phyloP scores from a whole-genome alignment of 2,329 filamentous ascomycete genomes.

The Mollisiaceae sp. region DNA sequence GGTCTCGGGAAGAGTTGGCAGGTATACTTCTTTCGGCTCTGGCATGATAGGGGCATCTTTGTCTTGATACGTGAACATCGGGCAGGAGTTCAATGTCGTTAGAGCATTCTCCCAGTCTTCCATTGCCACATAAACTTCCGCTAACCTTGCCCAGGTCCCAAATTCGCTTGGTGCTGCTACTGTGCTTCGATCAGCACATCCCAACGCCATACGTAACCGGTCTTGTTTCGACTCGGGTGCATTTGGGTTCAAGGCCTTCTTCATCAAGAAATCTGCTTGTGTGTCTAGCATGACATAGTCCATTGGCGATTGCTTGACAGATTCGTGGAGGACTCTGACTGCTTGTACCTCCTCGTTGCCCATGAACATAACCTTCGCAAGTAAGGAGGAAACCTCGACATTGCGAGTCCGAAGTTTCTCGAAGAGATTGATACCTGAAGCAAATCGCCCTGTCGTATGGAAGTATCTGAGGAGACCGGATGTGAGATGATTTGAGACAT shows the following conservation, averaged over 20 bases:
- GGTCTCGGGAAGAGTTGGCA: constrained; percentile 87
- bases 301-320: constrained; percentile 91
- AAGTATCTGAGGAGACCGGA: constrained; percentile 95
- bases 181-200: constrained; percentile 92
- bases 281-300: constrained; percentile 96
- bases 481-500: constrained; percentile 94
- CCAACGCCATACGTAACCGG: constrained; percentile 83
- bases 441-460: constrained; percentile 89
- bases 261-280: constrained; percentile 88
- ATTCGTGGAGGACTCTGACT: constrained; percentile 84
- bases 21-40: constrained; percentile 83
- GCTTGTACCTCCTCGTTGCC: constrained; percentile 98
- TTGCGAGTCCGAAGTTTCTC: constrained; percentile 92
- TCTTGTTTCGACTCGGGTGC: constrained; percentile 62
- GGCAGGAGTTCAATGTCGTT: constrained; percentile 95
- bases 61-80: constrained; percentile 99
- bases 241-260: constrained; percentile 70
- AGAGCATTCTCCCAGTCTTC: constrained; percentile 97
- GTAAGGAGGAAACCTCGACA: constrained; percentile 89
- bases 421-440: constrained; percentile 96
- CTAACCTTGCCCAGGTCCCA: constrained; percentile 91
- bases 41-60: constrained; percentile 96
- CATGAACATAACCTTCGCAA: constrained; percentile 90
- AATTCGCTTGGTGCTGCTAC: constrained; percentile 97
- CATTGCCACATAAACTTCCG: constrained; percentile 90